Evolutionary conservation across 2,329 filamentous ascomycete species (phyloP), one percentile per base, ranked within the genome.

Genomic region (Aurifilum marmelostoma): DNA sequence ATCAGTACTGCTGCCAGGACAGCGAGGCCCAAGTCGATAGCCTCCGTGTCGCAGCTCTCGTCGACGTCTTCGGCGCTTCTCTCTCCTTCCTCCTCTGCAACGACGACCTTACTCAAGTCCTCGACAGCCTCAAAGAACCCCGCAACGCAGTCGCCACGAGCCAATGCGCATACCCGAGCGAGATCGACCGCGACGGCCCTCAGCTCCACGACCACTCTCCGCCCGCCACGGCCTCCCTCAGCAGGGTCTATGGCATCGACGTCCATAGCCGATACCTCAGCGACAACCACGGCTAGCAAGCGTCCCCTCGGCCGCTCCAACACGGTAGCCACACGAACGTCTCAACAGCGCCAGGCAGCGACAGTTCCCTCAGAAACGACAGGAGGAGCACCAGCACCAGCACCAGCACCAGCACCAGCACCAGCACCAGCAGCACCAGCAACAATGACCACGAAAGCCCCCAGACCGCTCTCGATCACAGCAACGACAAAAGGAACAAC

Each of bases 391-490:
- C 37, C 69, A 54, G 56, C 70, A 41, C 60, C 66, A 61, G 39
- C n/a, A 54, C 37, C 14, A 39, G 37, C 12, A 21, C n/a, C 47
- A 8, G 39, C 61, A 8, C 50, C 64, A 54, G 64, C 77, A 86
- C 83, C 62, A 90, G 0, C 83, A 87, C 52, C 89, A 91, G 73
- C 89, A 91, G 73, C 88, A 91, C 78, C 91, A 87, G 34, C 34
- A 34, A 8, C 34, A 34, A 8, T 8, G 4, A 34, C 34, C 4
- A 34, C 34, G 34, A 34, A 8, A 34, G 34, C 34, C 34, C 34
- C 34, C 8, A 34, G 34, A 8, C 34, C 34, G 34, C 4, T 8
- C 34, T 34, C 34, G 34, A 34, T 34, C 8, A 34, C 34, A 34
- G 8, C 34, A 5, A 66, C 71, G 3, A 71, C 74, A 34, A 68